Percentiles rank a stretch among this genome's conserved stretches.
phyloP scores from a whole-genome alignment of 768 basidiomycete genomes.

The Lactifluus piperatus region DNA sequence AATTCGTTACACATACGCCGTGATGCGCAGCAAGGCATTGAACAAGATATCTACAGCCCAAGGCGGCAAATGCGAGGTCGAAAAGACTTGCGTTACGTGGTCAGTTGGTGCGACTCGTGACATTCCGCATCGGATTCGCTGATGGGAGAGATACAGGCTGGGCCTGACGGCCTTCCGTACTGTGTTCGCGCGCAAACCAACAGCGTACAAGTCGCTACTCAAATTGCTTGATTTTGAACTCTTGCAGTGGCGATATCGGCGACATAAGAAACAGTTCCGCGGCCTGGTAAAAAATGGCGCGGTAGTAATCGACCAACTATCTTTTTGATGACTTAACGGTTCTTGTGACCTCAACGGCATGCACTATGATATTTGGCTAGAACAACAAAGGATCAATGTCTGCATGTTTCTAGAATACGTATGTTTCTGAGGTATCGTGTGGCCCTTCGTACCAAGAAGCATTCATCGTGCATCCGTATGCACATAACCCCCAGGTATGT shows the following conservation, averaged over 20 bases:
- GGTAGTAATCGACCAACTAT: conserved; percentile 22
- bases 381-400: background rate
- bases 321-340: conserved; percentile 13
- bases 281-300: conserved; percentile 40
- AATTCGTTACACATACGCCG: conserved; percentile 46
- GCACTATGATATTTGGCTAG: background rate
- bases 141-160: conserved; percentile 44
- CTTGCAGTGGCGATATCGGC: conserved; percentile 35
- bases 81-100: conserved; percentile 53
- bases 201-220: conserved; percentile 40
- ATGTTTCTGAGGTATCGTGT: too few relatives aligned
- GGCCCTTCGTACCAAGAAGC: background rate
- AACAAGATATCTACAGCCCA: conserved; percentile 33
- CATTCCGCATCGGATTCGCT: background rate
- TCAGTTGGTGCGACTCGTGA: conserved; percentile 27
- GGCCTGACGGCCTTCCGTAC: conserved; percentile 67
- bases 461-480: background rate
- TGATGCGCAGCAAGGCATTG: conserved; percentile 39
- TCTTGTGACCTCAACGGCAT: background rate
- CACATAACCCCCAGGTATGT: background rate
- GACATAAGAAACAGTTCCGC: conserved; percentile 38
- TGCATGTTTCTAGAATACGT: background rate
- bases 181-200: conserved; percentile 47
- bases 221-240: conserved; percentile 44
- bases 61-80: conserved; percentile 35